Conservation (phyloP, 2,329 filamentous ascomycete genomes). For the Pyrenophora tritici-repentis region DNA sequence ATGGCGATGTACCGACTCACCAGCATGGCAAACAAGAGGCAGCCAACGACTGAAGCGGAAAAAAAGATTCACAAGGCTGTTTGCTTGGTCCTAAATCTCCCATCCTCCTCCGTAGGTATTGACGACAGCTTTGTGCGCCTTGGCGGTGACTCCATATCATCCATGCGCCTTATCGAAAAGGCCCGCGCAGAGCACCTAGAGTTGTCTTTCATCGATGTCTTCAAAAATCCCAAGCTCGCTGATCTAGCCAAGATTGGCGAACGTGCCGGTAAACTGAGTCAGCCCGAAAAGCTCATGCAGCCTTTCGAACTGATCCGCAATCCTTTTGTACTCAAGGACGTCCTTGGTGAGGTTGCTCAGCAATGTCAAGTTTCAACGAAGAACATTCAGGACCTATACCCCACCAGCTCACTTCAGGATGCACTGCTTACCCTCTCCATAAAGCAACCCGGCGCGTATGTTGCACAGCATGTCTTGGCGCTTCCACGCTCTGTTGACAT, state of each 20-base stretch:
- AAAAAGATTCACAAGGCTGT: conserved; percentile 41
- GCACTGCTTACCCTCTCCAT: conserved; percentile 55
- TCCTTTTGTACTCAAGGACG: conserved; percentile 13
- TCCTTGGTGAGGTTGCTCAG: conserved; percentile 27
- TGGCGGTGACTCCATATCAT: conserved; percentile 39
- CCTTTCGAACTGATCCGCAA: conserved; percentile 30
- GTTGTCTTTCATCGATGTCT: conserved; percentile 39
- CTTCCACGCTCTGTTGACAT: conserved; percentile 49
- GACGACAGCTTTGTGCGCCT: conserved; percentile 45
- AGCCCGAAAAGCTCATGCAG: conserved; percentile 16
- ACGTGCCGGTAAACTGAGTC: neutral
- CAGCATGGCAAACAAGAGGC: conserved; percentile 35
- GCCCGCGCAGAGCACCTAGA: conserved; percentile 34
- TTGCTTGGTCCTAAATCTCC: conserved; percentile 34
- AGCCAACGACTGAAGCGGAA: conserved; percentile 32
- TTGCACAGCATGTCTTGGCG: conserved; percentile 53
- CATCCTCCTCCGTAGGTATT: conserved; percentile 30
- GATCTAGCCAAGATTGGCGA: conserved; percentile 36
- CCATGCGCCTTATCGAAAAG: conserved; percentile 39
- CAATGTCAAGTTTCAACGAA: conserved; percentile 30
- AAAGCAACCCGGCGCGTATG: conserved; percentile 55
- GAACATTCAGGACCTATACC: conserved; percentile 48
- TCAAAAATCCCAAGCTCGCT: conserved; percentile 38
- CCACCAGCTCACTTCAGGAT: conserved; percentile 51
- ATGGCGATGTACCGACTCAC: conserved; percentile 38